Conservation (phyloP, 306 rosid genomes). For the Dicorynia guianensis region DNA sequence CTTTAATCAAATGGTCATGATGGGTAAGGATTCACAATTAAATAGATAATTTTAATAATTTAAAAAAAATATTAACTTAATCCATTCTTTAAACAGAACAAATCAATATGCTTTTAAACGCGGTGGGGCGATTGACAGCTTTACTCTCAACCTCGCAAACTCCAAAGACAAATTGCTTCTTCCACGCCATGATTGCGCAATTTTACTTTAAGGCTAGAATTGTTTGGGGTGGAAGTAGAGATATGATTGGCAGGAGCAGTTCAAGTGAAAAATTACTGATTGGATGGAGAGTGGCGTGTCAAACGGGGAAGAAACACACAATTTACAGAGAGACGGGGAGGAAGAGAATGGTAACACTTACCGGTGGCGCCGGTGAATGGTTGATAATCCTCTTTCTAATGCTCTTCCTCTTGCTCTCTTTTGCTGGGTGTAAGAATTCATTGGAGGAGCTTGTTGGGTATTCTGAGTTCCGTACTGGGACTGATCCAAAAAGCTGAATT, state of each 20-base stretch:
- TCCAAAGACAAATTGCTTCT: background rate
- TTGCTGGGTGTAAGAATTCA: slow-evolving; percentile 19
- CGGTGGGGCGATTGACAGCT: too few species aligned
- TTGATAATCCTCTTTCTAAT: slow-evolving; percentile 49
- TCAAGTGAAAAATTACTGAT: background rate
- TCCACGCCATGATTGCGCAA: slow-evolving; percentile 3
- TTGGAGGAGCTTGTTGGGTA: slow-evolving; percentile 27
- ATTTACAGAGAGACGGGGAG: slow-evolving; percentile 43
- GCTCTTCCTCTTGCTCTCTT: background rate
- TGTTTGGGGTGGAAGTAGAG: background rate
- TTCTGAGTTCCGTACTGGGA: slow-evolving; percentile 32
- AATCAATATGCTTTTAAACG: too few species aligned
- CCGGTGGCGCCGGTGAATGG: slow-evolving; percentile 64
- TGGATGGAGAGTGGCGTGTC: slow-evolving; percentile 31
- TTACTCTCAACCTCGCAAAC: too few species aligned
- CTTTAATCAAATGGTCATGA: too few species aligned
- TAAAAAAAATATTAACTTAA: too few species aligned
- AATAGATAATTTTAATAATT: too few species aligned
- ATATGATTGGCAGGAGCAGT: background rate
- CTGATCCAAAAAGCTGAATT: slow-evolving; percentile 27
- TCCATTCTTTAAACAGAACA: too few species aligned
- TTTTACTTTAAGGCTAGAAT: background rate
- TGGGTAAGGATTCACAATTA: too few species aligned
- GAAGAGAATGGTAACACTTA: slow-evolving; percentile 58
- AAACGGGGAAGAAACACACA: slow-evolving; percentile 36